Percentiles rank a stretch among this genome's conserved stretches.
Evolutionary conservation across 2,329 filamentous ascomycete genomes (phyloP).

Genomic region (Onygenales sp.): DNA sequence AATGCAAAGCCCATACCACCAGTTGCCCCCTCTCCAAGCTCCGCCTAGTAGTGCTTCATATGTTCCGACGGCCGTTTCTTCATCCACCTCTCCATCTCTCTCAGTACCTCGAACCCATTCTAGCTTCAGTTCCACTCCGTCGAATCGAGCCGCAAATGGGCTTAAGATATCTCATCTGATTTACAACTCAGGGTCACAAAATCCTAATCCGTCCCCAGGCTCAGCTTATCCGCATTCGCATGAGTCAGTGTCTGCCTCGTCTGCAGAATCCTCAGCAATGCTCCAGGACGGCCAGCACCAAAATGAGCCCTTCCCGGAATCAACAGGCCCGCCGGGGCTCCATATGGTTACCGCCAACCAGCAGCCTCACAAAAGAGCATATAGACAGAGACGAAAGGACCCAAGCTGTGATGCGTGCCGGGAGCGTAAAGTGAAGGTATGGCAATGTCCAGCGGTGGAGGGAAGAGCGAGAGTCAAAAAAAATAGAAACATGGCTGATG

Average conservation of each 20-base stretch:
- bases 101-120: conserved; percentile 6
- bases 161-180: conserved; percentile 33
- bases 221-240: conserved; percentile 29
- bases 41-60: conserved; percentile 14
- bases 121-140: conserved; percentile 20
- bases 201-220: conserved; percentile 14
- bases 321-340: conserved; percentile 19
- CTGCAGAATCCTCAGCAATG: conserved; percentile 26
- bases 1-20: conserved; percentile 28
- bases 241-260: conserved; percentile 30
- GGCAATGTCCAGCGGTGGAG: too few relatives aligned
- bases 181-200: conserved; percentile 25
- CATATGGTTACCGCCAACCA: conserved; percentile 39
- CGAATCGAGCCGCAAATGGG: conserved; percentile 28
- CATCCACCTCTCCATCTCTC: conserved; percentile 17
- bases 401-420: conserved; percentile 96
- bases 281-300: conserved; percentile 25
- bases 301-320: conserved; percentile 32
- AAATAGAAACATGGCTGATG: background rate
- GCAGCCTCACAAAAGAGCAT: conserved; percentile 81
- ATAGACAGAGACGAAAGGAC: conserved; percentile 89
- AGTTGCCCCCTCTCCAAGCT: conserved; percentile 18
- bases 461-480: too few relatives aligned
- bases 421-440: conserved; percentile 62
- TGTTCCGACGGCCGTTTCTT: conserved; percentile 27